These are phyloP conservation scores for Cladosporium sp. DNA, from an alignment of 2,329 filamentous ascomycete genomes.

Conservation along the genomic window DNA sequence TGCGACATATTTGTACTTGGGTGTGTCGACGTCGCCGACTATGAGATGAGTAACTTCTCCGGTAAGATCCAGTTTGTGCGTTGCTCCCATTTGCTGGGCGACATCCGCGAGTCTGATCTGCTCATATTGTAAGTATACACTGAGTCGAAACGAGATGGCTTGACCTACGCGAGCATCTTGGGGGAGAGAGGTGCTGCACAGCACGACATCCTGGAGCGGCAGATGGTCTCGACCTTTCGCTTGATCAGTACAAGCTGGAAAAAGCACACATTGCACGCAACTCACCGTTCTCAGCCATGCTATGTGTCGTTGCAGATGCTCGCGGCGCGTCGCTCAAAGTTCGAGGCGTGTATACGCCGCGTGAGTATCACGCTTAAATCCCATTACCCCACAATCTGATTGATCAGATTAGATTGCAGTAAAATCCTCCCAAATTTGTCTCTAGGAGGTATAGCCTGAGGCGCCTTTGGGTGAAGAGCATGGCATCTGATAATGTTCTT, in stretches of 20 bases:
- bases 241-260: neutral
- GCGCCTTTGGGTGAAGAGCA: too few species aligned
- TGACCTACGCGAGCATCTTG: constrained; percentile 31
- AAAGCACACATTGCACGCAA: neutral
- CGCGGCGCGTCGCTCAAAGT: neutral
- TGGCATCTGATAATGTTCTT: too few species aligned
- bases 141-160: neutral
- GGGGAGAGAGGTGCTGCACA: constrained; percentile 31
- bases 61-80: constrained; percentile 88
- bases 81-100: constrained; percentile 76
- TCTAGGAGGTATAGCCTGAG: too few species aligned
- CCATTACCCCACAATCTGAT: neutral
- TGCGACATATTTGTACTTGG: constrained; percentile 94
- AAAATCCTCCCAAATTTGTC: too few species aligned
- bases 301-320: neutral
- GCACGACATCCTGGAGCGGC: constrained; percentile 26
- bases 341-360: neutral
- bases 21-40: constrained; percentile 81
- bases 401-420: too few species aligned
- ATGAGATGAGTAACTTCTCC: constrained; percentile 92
- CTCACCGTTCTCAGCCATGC: constrained; percentile 1
- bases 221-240: constrained; percentile 14
- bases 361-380: neutral
- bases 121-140: constrained; percentile 1
- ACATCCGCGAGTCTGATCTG: constrained; percentile 46